Evolutionary conservation across 345 rosid genomes (phyloP).

Genomic region (Schrenkiella parvula): DNA sequence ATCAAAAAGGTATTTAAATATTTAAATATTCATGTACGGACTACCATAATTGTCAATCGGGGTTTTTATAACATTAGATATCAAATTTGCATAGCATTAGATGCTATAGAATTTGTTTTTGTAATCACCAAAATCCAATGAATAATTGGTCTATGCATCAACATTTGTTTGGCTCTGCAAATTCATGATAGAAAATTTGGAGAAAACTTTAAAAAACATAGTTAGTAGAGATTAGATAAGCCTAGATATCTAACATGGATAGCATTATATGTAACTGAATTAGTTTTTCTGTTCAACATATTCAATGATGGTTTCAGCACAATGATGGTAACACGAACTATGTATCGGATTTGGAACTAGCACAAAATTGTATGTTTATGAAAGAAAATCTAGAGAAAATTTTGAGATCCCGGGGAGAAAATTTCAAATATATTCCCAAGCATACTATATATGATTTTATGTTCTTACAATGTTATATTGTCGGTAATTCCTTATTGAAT

Average conservation of each 20-base stretch:
- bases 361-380: neutral
- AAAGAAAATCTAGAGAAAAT: neutral
- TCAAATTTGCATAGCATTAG: too few species aligned
- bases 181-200: too few species aligned
- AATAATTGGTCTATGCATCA: too few species aligned
- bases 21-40: too few species aligned
- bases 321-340: neutral
- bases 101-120: too few species aligned
- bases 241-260: neutral
- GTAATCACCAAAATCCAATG: too few species aligned
- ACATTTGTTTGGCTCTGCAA: too few species aligned
- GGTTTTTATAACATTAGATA: too few species aligned
- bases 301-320: neutral
- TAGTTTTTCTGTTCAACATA: neutral
- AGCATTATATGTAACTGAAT: neutral
- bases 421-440: neutral
- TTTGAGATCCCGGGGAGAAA: neutral
- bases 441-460: neutral
- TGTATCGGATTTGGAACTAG: neutral
- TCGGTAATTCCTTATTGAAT: neutral
- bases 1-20: neutral
- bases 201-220: too few species aligned
- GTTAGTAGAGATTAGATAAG: neutral
- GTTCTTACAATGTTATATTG: neutral
- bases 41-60: neutral